These are phyloP conservation scores for Neurospora sp. DNA, from an alignment of 495 filamentous ascomycete genomes.

Conservation along the genomic window DNA sequence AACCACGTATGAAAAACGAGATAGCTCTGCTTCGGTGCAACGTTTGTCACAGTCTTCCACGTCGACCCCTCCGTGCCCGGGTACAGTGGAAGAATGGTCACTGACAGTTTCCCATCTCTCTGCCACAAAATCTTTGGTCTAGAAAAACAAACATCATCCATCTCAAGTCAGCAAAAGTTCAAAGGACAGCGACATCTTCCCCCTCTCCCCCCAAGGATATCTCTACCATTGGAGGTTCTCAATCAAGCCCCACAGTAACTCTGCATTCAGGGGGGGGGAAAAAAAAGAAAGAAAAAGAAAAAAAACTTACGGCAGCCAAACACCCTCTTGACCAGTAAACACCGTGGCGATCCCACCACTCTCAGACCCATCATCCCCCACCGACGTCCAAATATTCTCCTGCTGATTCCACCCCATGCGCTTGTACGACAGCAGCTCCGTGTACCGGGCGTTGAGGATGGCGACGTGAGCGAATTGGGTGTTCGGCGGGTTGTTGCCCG, in stretches of 20 bases:
- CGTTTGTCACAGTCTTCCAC: neutral
- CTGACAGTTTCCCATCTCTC: neutral
- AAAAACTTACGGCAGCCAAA: neutral
- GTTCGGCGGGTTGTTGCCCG: neutral
- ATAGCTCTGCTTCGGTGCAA: neutral
- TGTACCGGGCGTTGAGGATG: neutral
- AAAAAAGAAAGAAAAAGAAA: neutral
- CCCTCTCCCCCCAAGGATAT: no score
- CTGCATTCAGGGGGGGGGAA: neutral
- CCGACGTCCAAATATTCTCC: neutral
- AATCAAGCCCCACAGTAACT: neutral
- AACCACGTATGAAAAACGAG: neutral
- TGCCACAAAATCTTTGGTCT: neutral
- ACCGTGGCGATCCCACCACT: neutral
- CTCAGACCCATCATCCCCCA: neutral
- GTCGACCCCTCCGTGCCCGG: neutral
- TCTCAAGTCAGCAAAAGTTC: neutral
- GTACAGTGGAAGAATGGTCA: neutral
- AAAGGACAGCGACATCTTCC: no score
- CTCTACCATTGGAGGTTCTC: neutral
- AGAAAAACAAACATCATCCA: neutral
- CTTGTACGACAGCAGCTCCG: neutral
- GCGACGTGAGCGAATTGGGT: neutral
- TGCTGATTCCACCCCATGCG: neutral
- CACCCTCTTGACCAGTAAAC: neutral